Conservation (phyloP, 176 grass and related monocot genomes). For the Thinopyrum elongatum region DNA sequence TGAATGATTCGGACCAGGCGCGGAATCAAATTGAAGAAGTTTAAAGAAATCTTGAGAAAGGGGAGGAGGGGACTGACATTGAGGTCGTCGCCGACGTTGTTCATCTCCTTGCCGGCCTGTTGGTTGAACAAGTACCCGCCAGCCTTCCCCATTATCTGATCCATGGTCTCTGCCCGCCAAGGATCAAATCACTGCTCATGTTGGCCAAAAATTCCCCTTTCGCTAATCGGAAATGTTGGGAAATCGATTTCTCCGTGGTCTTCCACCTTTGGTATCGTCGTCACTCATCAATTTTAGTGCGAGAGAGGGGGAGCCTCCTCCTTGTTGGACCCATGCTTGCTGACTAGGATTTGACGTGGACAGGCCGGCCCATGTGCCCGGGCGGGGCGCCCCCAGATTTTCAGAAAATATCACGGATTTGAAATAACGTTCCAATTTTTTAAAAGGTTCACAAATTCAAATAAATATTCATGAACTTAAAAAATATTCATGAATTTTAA, state of each 20-base stretch:
- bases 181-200: not conserved
- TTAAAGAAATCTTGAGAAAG: not conserved
- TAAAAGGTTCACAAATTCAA: too few relatives aligned
- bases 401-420: too few relatives aligned
- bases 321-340: not conserved
- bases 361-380: too few relatives aligned
- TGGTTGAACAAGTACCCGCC: conserved; percentile 82
- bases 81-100: conserved; percentile 58
- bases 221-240: not conserved
- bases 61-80: conserved; percentile 17
- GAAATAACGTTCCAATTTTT: too few relatives aligned
- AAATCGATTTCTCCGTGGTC: not conserved
- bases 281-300: not conserved
- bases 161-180: conserved; percentile 40
- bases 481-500: too few relatives aligned
- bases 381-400: too few relatives aligned
- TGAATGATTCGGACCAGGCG: not conserved
- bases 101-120: conserved; percentile 73
- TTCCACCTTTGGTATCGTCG: not conserved
- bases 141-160: conserved; percentile 83
- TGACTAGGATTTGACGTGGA: not conserved
- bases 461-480: too few relatives aligned
- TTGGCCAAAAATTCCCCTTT: not conserved
- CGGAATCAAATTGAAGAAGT: not conserved
- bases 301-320: not conserved